phyloP scores from a whole-genome alignment of 495 filamentous ascomycete species.

The Cairneyella variabilis region DNA sequence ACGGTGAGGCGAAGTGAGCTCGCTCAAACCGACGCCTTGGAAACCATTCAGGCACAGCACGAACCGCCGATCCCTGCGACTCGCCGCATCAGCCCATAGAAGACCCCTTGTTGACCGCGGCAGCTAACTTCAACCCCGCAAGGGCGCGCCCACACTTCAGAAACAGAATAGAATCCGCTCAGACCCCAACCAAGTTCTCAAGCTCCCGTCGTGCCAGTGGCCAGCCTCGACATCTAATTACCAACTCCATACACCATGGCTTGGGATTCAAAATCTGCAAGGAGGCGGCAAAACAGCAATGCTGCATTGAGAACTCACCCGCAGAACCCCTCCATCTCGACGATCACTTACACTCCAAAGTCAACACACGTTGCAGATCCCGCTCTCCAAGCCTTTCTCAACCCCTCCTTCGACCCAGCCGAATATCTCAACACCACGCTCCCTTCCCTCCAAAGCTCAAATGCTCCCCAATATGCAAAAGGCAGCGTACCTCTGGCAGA shows the following conservation, averaged over 20 bases:
- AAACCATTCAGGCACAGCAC: no score
- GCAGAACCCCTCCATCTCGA: conserved; percentile 1
- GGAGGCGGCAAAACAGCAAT: conserved; percentile 36
- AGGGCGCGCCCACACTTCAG: no score
- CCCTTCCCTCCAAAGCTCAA: conserved; percentile 53
- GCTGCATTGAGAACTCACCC: conserved; percentile 3
- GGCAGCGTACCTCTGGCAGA: conserved; percentile 65
- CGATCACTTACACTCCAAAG: conserved; percentile 31
- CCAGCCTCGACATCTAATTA: no score
- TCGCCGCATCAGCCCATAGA: no score
- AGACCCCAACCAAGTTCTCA: no score
- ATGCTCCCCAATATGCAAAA: conserved; percentile 31
- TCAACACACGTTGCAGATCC: conserved; percentile 58
- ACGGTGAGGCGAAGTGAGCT: no score
- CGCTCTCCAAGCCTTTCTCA: conserved; percentile 62
- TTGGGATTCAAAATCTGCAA: conserved; percentile 34
- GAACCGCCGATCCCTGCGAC: no score
- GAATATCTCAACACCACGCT: conserved; percentile 77
- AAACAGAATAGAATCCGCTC: no score
- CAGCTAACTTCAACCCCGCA: no score
- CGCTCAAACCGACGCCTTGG: no score
- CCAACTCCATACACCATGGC: conserved; percentile 28
- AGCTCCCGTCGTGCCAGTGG: no score
- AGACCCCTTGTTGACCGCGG: no score
- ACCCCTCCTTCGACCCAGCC: conserved; percentile 71